Base-by-base conservation (phyloP, 169 alveolate species). In the Plasmodium vivax region DNA sequence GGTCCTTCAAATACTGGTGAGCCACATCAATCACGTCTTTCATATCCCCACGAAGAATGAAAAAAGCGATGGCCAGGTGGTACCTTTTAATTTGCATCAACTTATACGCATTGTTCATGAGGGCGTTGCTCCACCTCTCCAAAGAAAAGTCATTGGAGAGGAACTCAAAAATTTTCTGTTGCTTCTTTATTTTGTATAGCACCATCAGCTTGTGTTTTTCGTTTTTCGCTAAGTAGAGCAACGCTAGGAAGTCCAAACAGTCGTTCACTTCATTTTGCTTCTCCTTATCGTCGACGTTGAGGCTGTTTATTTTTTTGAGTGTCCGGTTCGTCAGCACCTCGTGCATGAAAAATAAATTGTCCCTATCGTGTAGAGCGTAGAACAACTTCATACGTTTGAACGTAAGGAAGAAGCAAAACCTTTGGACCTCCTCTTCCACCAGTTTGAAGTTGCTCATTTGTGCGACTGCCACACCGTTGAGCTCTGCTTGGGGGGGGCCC, bases 171-270 rank as follows among this genome's bases (percentile, higher is more conserved):
- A 92, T 47, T 82, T 83, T 81, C 10, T 82, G 51, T 72, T 92
- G 95, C 72, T 92, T 92, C 51, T 92, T 92, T 4, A 92, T 82
- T 68, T 92, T 92, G 72, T 92, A 92, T 43, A 92, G 72, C 75
- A 92, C 6, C 92, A 92, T 82, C 5, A 92, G 58, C 72, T 92
- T 92, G 0, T 82, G 85, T 45, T 82, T 92, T 56, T 92, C 95
- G 72, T 92, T 92, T 82, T 73, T 92, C 3, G 95, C 95, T 43
- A 92, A 7, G 62, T 92, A 92, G 54, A 92, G 82, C 56, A 92
- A 92, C n/a, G 95, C 92, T n/a, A 92, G 51, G n/a, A 92, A 92
- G 43, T 92, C 95, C n/a, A 92, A 14, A 81, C 95, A 92, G 51
- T 71, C 72, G 68, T 92, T 92, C 16, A 92, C 56, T 82, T 81